Conservation (phyloP, 352 stramenopile species). For the Globisporangium cystogenes region DNA sequence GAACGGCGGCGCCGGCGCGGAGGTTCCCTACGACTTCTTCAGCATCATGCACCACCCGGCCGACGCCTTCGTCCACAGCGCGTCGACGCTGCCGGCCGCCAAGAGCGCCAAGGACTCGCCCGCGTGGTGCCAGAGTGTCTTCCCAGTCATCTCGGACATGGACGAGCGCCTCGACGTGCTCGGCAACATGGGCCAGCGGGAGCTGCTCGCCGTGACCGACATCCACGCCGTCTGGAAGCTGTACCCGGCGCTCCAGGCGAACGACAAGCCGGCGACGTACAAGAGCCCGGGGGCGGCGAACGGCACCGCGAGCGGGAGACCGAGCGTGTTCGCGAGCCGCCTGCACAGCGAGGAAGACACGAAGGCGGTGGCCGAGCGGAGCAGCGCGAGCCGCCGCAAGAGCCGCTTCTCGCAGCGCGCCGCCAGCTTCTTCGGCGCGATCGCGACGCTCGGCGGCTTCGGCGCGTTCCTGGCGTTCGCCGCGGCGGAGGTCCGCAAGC, state of each 20-base stretch:
- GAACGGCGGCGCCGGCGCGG: constrained; percentile 6
- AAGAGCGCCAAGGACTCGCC: constrained; percentile 7
- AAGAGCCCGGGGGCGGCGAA: constrained; percentile 16
- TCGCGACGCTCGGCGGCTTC: constrained; percentile 58
- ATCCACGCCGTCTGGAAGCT: constrained; percentile 72
- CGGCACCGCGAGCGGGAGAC: background rate
- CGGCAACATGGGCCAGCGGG: constrained; percentile 66
- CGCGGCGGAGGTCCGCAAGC: constrained; percentile 27
- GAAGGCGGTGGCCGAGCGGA: constrained; percentile 1
- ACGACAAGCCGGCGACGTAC: constrained; percentile 28
- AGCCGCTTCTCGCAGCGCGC: constrained; percentile 37
- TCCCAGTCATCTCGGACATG: constrained; percentile 50
- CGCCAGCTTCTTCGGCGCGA: constrained; percentile 55
- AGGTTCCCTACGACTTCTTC: constrained; percentile 74
- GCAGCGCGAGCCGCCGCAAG: background rate
- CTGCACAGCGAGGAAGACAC: constrained; percentile 54
- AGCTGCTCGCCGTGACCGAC: constrained; percentile 60
- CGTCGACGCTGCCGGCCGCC: constrained; percentile 13
- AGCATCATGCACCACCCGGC: constrained; percentile 82
- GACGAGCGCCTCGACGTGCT: constrained; percentile 50
- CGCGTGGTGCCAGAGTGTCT: constrained; percentile 60
- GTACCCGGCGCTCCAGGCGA: constrained; percentile 54
- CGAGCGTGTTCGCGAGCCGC: constrained; percentile 45
- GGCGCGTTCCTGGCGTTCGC: constrained; percentile 34
- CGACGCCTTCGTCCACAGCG: constrained; percentile 53